Conservation (phyloP, 768 basidiomycete genomes). For the Calocybe cyanea region DNA sequence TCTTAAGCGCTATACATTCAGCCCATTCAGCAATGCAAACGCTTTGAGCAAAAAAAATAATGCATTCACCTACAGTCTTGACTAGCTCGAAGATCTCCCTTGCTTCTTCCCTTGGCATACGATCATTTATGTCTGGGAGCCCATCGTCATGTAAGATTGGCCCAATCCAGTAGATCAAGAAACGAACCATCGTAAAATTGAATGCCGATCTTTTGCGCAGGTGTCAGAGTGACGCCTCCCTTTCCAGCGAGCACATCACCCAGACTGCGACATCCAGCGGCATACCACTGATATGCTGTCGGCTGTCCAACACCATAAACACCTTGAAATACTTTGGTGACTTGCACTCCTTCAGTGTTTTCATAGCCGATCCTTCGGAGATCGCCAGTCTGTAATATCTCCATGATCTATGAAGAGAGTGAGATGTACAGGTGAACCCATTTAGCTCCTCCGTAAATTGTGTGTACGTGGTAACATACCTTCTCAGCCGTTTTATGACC, state of each 20-base stretch:
- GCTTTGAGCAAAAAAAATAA: background rate
- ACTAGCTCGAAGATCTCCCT: constrained; percentile 69
- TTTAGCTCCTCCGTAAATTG: too few species aligned
- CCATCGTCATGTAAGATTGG: background rate
- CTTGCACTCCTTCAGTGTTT: constrained; percentile 57
- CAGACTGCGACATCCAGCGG: constrained; percentile 71
- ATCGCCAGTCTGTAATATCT: constrained; percentile 74
- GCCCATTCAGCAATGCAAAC: background rate
- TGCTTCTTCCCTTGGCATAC: constrained; percentile 85
- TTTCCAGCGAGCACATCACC: constrained; percentile 65
- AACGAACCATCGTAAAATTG: constrained; percentile 62
- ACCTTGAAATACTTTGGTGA: constrained; percentile 60
- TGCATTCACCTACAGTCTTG: constrained; percentile 55
- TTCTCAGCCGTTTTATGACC: constrained; percentile 77
- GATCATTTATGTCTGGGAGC: constrained; percentile 65
- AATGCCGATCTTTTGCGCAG: constrained; percentile 65
- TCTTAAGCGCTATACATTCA: constrained; percentile 47
- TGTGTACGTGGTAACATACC: constrained; percentile 35
- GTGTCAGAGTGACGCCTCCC: constrained; percentile 55
- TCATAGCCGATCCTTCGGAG: constrained; percentile 66
- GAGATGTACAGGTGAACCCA: too few species aligned
- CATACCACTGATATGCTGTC: constrained; percentile 72
- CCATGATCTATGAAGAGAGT: constrained; percentile 58
- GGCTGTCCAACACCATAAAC: constrained; percentile 82
- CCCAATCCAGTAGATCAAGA: background rate